A percentile compares a stretch with the other conserved stretches of the same genome.
Evolutionary conservation across 805 yeast genomes (phyloP).

Genomic region (Starmerella vitae): DNA sequence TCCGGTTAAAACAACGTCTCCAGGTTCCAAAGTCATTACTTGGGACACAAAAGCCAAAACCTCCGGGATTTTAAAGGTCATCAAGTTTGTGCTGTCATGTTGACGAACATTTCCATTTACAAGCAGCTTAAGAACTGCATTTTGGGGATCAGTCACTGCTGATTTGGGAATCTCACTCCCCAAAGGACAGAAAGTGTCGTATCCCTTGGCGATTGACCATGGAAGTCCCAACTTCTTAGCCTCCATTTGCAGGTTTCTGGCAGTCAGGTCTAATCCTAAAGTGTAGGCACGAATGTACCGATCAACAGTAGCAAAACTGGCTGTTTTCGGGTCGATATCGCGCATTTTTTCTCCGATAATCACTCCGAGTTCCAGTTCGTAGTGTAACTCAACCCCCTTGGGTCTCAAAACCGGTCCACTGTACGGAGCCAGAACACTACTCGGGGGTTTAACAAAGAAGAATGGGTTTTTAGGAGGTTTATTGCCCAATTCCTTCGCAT

Average conservation of each 20-base stretch:
- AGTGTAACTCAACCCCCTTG: conserved; percentile 65
- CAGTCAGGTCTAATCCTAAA: conserved; percentile 85
- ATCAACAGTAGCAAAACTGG: conserved; percentile 53
- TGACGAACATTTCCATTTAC: conserved; percentile 65
- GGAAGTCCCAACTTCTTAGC: conserved; percentile 79
- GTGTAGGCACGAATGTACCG: conserved; percentile 78
- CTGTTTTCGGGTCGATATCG: conserved; percentile 42
- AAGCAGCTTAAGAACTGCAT: conserved; percentile 52
- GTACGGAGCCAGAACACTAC: conserved; percentile 52
- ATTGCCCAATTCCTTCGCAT: conserved; percentile 78
- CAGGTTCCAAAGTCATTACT: conserved; percentile 83
- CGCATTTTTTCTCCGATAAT: conserved; percentile 51
- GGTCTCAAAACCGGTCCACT: conserved; percentile 77
- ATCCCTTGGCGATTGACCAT: conserved; percentile 94
- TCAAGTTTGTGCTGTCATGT: conserved; percentile 56
- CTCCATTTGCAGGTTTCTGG: conserved; percentile 87
- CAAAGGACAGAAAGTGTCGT: conserved; percentile 90
- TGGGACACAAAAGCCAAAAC: conserved; percentile 67
- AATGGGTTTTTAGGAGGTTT: conserved; percentile 74
- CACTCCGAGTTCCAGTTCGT: conserved; percentile 86
- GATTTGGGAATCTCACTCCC: conserved; percentile 56
- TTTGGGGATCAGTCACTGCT: conserved; percentile 57
- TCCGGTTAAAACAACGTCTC: conserved; percentile 86
- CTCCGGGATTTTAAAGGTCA: conserved; percentile 66
- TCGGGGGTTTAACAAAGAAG: conserved; percentile 80